Conservation (phyloP, 2,329 filamentous ascomycete genomes). For the Cladorrhinum sp. region DNA sequence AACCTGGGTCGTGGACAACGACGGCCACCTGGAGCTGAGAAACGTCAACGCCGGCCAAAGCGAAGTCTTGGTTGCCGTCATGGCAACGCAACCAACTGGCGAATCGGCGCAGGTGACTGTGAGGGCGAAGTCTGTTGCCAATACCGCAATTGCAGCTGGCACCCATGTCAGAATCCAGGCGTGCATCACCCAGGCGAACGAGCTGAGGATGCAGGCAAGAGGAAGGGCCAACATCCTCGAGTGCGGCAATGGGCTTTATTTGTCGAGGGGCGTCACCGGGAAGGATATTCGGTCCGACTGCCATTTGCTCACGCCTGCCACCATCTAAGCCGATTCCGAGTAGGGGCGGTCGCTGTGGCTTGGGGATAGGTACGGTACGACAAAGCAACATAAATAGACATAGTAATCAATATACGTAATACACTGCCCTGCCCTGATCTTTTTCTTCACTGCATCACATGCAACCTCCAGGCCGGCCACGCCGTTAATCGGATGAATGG, state of each 20-base stretch:
- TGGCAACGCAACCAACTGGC: not conserved
- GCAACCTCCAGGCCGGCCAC: too few species aligned
- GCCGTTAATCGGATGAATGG: too few species aligned
- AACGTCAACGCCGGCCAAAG: not conserved
- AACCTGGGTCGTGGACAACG: not conserved
- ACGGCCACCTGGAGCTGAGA: conserved; percentile 7
- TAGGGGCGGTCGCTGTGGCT: too few species aligned
- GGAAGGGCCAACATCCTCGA: not conserved
- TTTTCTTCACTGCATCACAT: too few species aligned
- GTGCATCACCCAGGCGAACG: not conserved
- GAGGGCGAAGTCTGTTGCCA: not conserved
- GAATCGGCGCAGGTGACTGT: not conserved
- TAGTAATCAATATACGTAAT: too few species aligned
- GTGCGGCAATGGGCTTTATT: not conserved
- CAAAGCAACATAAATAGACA: too few species aligned
- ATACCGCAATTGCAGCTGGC: not conserved
- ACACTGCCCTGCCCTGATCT: too few species aligned
- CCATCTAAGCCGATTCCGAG: too few species aligned
- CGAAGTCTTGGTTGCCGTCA: not conserved
- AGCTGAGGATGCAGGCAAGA: not conserved
- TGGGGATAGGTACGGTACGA: too few species aligned
- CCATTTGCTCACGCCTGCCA: not conserved
- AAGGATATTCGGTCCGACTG: not conserved
- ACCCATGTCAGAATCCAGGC: not conserved
- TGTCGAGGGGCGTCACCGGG: not conserved